Percentiles rank a stretch among this genome's conserved stretches.
phyloP scores from a whole-genome alignment of 805 yeast genomes.

The Pichia scutulata region DNA sequence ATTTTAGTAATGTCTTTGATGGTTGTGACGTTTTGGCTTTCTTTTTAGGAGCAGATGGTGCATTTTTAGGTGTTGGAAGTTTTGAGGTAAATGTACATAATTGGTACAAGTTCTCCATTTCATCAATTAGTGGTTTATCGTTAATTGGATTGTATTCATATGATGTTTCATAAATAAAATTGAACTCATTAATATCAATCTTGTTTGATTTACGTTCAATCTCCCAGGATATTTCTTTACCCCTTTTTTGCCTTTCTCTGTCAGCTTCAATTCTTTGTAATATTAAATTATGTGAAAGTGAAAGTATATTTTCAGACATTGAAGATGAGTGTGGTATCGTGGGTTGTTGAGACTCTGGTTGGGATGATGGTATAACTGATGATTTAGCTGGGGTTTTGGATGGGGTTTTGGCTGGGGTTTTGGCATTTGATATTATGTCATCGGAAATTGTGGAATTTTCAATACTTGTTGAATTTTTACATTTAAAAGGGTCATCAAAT shows the following conservation, averaged over 20 bases:
- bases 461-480: neutral
- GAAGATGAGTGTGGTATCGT: neutral
- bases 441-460: neutral
- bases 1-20: neutral
- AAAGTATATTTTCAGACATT: slow-evolving; percentile 1
- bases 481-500: slow-evolving; percentile 17
- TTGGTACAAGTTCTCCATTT: slow-evolving; percentile 17
- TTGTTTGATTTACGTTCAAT: slow-evolving; percentile 37
- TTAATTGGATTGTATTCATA: slow-evolving; percentile 11
- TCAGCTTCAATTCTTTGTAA: slow-evolving; percentile 84
- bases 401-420: neutral
- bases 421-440: neutral
- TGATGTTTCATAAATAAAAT: slow-evolving; percentile 18
- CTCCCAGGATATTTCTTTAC: slow-evolving; percentile 77
- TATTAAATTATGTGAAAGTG: slow-evolving; percentile 39
- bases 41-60: neutral
- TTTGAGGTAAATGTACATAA: slow-evolving; percentile 3
- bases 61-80: neutral
- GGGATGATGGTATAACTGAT: slow-evolving; percentile 1
- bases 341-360: neutral
- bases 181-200: slow-evolving; percentile 27
- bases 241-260: slow-evolving; percentile 79
- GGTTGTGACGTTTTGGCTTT: neutral
- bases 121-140: slow-evolving; percentile 21
- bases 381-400: neutral